These are phyloP conservation scores for Mortierella sp. DNA, from an alignment of 371 early-diverging fungal genomes.

Conservation along the genomic window DNA sequence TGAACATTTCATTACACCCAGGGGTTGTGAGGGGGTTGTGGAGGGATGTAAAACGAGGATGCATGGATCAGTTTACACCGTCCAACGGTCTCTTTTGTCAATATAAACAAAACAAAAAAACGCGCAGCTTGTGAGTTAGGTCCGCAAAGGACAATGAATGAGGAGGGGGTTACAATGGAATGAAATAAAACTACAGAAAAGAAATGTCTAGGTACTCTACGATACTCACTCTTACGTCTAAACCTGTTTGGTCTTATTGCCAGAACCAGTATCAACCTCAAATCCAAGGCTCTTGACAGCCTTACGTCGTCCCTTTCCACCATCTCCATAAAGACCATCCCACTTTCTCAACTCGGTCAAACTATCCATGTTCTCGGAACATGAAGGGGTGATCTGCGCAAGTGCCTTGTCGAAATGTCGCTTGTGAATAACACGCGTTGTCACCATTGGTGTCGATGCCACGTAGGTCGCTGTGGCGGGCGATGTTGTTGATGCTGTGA, in stretches of 20 bases:
- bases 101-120: too few species aligned
- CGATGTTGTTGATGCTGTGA: neutral
- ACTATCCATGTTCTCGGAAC: conserved; percentile 90
- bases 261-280: conserved; percentile 14
- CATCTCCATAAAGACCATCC: conserved; percentile 91
- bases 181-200: neutral
- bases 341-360: conserved; percentile 90
- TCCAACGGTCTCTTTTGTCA: too few species aligned
- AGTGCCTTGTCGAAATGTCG: conserved; percentile 88
- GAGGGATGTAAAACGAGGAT: too few species aligned
- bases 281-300: conserved; percentile 38
- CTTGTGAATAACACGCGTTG: conserved; percentile 53
- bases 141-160: too few species aligned
- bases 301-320: conserved; percentile 63
- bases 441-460: conserved; percentile 22
- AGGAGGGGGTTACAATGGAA: neutral
- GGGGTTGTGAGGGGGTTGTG: too few species aligned
- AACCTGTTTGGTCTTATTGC: neutral
- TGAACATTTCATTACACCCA: too few species aligned
- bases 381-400: conserved; percentile 86
- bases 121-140: too few species aligned
- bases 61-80: too few species aligned
- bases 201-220: neutral
- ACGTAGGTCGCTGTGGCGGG: neutral
- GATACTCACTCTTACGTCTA: neutral